Conservation (phyloP, 345 rosid genomes). For the Syzygium aromaticum region DNA sequence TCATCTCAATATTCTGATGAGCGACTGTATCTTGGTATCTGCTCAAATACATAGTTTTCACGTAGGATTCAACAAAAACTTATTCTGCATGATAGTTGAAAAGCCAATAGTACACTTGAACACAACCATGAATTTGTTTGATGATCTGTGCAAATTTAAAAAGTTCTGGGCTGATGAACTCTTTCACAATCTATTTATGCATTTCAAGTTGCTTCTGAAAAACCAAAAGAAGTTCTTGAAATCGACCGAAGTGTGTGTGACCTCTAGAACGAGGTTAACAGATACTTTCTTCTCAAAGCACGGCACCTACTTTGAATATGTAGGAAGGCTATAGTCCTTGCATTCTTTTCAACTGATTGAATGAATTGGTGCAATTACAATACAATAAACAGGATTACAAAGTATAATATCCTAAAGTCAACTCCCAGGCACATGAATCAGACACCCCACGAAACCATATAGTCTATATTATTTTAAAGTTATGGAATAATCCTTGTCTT, state of each 20-base stretch:
- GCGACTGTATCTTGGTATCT: neutral
- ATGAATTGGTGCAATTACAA: neutral
- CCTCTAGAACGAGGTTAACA: neutral
- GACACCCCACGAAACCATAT: neutral
- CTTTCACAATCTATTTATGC: neutral
- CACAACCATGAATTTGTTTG: neutral
- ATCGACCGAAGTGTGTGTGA: neutral
- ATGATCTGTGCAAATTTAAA: neutral
- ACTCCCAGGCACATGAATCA: neutral
- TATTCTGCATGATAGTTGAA: neutral
- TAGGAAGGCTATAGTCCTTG: neutral
- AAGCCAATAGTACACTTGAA: neutral
- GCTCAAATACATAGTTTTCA: neutral
- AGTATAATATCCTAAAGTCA: neutral
- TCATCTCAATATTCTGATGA: neutral
- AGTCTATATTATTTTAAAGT: neutral
- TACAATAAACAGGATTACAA: neutral
- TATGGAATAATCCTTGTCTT: neutral
- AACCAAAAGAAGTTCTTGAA: neutral
- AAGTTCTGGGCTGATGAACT: neutral
- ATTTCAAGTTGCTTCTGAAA: neutral
- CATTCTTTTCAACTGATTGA: neutral
- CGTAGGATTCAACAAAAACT: neutral
- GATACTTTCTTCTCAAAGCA: neutral
- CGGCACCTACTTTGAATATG: neutral